phyloP scores from a whole-genome alignment of 129 eudicot species.

The Heracleum sosnowskyi region DNA sequence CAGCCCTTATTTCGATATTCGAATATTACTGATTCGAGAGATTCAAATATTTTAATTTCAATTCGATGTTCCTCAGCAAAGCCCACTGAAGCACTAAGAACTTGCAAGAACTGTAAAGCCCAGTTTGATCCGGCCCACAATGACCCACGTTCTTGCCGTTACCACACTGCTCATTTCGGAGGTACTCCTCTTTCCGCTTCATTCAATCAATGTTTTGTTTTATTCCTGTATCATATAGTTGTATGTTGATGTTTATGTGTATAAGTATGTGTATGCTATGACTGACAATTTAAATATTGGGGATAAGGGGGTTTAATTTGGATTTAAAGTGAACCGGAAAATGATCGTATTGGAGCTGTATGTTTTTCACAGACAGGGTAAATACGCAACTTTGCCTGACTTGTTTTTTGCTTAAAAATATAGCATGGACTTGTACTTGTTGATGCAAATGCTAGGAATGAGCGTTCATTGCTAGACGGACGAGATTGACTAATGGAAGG shows the following conservation, averaged over 20 bases:
- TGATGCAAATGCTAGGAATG: not conserved
- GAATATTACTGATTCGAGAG: constrained; percentile 6
- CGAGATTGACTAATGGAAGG: not conserved
- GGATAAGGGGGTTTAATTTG: not conserved
- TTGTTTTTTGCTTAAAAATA: too few species aligned
- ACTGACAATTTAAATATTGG: not conserved
- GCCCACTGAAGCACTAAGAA: constrained; percentile 34
- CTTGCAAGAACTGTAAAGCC: constrained; percentile 86
- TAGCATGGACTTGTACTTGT: not conserved
- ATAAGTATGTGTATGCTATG: not conserved
- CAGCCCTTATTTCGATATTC: constrained; percentile 12
- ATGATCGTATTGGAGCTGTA: not conserved
- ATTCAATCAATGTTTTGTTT: not conserved
- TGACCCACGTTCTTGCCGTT: constrained; percentile 86
- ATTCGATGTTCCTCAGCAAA: constrained; percentile 53
- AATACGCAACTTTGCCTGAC: not conserved
- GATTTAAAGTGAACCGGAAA: not conserved
- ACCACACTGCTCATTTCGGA: constrained; percentile 96
- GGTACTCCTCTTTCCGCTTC: constrained; percentile 27
- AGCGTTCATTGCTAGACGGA: not conserved
- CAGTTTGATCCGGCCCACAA: constrained; percentile 79
- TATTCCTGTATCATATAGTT: not conserved
- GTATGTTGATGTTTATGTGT: not conserved
- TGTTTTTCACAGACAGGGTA: too few species aligned
- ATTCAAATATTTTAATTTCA: constrained; percentile 21